A percentile compares a stretch with the other conserved stretches of the same genome.
phyloP scores from a whole-genome alignment of 2,329 filamentous ascomycete genomes.

The Ophiobolus disseminans region DNA sequence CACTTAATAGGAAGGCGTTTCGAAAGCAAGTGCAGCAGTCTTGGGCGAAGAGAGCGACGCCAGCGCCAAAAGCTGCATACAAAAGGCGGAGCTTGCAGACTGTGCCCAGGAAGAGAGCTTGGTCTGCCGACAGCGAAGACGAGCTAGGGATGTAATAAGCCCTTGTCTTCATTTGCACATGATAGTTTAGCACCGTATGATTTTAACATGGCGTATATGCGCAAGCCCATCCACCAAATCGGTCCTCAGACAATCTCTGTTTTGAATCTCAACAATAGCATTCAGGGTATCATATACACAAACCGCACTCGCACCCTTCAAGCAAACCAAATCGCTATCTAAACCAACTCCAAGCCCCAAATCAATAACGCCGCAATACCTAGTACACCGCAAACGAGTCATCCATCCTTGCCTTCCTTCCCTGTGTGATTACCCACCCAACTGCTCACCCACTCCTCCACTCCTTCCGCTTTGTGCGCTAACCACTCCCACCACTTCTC shows the following conservation, averaged over 20 bases:
- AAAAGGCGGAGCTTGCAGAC: conserved; percentile 16
- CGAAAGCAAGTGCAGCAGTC: conserved; percentile 31
- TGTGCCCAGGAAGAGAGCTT: conserved; percentile 11
- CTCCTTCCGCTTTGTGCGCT: conserved; percentile 43
- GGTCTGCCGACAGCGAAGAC: conserved; percentile 33
- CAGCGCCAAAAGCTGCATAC: conserved; percentile 7
- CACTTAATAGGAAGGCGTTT: conserved; percentile 16
- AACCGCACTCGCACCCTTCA: no score
- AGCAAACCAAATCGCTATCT: no score
- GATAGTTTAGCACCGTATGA: neutral
- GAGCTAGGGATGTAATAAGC: conserved; percentile 28
- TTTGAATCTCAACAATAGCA: no score
- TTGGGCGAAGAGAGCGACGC: conserved; percentile 25
- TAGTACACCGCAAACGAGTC: no score
- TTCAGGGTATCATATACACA: no score
- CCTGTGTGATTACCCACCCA: conserved; percentile 13
- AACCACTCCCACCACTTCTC: conserved; percentile 48
- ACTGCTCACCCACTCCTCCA: conserved; percentile 47
- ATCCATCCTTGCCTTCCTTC: conserved; percentile 1
- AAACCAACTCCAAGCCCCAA: no score
- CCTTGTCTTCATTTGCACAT: neutral
- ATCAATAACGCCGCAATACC: no score
- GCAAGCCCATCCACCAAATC: no score
- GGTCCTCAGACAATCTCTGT: no score
- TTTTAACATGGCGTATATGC: no score